Conservation (phyloP, 257 asterid genomes). For the Solanum sejunctum region DNA sequence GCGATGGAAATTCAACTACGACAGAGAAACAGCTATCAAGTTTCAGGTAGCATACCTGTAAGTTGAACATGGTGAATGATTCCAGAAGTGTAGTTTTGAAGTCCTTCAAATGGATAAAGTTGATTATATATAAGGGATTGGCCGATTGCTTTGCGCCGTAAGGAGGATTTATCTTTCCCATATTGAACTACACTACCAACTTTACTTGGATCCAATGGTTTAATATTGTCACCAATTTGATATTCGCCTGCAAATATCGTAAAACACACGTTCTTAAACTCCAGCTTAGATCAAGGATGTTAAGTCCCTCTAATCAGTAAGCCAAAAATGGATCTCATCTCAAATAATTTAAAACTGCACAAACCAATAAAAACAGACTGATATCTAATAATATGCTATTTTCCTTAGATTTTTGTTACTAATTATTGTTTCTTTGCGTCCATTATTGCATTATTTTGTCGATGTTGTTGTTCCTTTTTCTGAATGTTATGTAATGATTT, state of each 20-base stretch:
- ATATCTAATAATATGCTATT: neutral
- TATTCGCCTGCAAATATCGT: conserved; percentile 46
- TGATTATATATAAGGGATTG: conserved; percentile 60
- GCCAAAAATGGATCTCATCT: neutral
- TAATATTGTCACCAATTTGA: conserved; percentile 57
- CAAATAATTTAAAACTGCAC: neutral
- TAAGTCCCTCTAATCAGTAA: neutral
- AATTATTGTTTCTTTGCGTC: too few relatives aligned
- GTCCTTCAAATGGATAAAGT: conserved; percentile 71
- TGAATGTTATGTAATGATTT: too few relatives aligned
- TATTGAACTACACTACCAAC: conserved; percentile 56
- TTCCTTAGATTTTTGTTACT: too few relatives aligned
- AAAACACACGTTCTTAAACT: conserved; percentile 1
- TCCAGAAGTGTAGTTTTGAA: conserved; percentile 85
- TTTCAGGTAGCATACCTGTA: conserved; percentile 34
- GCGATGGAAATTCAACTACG: neutral
- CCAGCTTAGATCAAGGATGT: neutral
- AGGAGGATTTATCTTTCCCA: conserved; percentile 35
- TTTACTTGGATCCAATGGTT: conserved; percentile 47
- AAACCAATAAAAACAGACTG: neutral
- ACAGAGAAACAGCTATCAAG: neutral
- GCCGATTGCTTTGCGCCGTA: conserved; percentile 44
- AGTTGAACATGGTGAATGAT: conserved; percentile 88
- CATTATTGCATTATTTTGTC: too few relatives aligned
- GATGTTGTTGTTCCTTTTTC: too few relatives aligned